These are phyloP conservation scores for Penicillium longicatenatum DNA, from an alignment of 495 filamentous ascomycete genomes.

Conservation along the genomic window DNA sequence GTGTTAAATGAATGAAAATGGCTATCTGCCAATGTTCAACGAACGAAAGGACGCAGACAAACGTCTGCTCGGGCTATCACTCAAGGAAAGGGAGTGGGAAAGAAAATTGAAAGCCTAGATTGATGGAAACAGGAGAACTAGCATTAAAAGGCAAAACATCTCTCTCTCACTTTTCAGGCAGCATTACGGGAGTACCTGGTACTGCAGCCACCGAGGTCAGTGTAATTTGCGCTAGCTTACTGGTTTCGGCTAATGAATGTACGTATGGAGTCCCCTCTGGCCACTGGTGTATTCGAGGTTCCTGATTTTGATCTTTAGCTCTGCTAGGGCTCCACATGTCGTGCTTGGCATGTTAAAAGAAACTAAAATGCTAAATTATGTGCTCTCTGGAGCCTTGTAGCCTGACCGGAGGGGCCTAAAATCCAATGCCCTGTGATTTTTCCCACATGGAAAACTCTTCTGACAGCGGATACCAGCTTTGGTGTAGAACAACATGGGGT, in stretches of 20 bases:
- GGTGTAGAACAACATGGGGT: not conserved
- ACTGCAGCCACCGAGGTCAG: constrained; percentile 6
- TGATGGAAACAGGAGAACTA: constrained; percentile 1
- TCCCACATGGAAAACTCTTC: no score
- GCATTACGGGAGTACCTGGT: not conserved
- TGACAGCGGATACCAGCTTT: no score
- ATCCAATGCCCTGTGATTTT: no score
- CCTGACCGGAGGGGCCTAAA: no score
- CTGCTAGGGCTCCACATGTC: not conserved
- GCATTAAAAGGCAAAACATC: constrained; percentile 10
- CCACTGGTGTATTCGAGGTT: not conserved
- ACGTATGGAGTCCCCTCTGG: not conserved
- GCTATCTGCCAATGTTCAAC: constrained; percentile 9
- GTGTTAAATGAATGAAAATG: constrained; percentile 24
- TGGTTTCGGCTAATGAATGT: constrained; percentile 5
- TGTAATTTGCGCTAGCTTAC: not conserved
- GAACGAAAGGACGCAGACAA: constrained; percentile 56
- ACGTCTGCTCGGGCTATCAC: constrained; percentile 37
- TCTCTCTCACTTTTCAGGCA: not conserved
- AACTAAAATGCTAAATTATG: not conserved
- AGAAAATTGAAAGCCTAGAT: constrained; percentile 11
- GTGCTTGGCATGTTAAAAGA: not conserved
- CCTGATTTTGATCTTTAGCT: not conserved
- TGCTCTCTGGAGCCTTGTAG: not conserved
- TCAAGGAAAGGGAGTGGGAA: constrained; percentile 29